phyloP scores from a whole-genome alignment of 1,139 yeast species.

The Hyphopichia pseudoburtonii region DNA sequence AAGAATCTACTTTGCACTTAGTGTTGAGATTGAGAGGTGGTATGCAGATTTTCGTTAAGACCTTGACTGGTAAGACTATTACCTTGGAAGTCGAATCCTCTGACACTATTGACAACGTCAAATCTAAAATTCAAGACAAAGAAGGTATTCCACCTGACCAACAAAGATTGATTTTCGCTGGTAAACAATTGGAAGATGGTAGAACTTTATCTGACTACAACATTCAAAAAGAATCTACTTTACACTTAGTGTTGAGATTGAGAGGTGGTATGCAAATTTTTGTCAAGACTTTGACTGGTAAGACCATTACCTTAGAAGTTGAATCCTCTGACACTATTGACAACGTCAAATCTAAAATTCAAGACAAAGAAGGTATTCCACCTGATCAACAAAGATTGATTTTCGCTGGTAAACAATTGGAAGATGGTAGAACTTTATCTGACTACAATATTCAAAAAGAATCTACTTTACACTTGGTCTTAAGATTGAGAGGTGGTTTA shows the following conservation, averaged over 20 bases:
- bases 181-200: slow-evolving; percentile 98
- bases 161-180: slow-evolving; percentile 97
- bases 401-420: slow-evolving; percentile 61
- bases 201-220: slow-evolving; percentile 59
- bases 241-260: slow-evolving; percentile 95
- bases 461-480: slow-evolving; percentile 56
- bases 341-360: slow-evolving; percentile 56
- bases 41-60: slow-evolving; percentile 59
- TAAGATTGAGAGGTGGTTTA: slow-evolving; percentile 64
- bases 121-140: slow-evolving; percentile 87
- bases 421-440: slow-evolving; percentile 66
- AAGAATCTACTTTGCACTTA: slow-evolving; percentile 60
- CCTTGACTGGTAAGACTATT: slow-evolving; percentile 70
- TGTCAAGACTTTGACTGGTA: slow-evolving; percentile 64
- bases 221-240: slow-evolving; percentile 60
- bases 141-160: slow-evolving; percentile 98
- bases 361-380: slow-evolving; percentile 55
- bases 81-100: slow-evolving; percentile 72
- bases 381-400: slow-evolving; percentile 56
- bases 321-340: slow-evolving; percentile 75
- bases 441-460: slow-evolving; percentile 70
- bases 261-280: slow-evolving; percentile 91
- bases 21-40: slow-evolving; percentile 68
- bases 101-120: slow-evolving; percentile 68
- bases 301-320: slow-evolving; percentile 68